phyloP scores from a whole-genome alignment of 2,329 filamentous ascomycete genomes.

The Trichoderma aggressivum region DNA sequence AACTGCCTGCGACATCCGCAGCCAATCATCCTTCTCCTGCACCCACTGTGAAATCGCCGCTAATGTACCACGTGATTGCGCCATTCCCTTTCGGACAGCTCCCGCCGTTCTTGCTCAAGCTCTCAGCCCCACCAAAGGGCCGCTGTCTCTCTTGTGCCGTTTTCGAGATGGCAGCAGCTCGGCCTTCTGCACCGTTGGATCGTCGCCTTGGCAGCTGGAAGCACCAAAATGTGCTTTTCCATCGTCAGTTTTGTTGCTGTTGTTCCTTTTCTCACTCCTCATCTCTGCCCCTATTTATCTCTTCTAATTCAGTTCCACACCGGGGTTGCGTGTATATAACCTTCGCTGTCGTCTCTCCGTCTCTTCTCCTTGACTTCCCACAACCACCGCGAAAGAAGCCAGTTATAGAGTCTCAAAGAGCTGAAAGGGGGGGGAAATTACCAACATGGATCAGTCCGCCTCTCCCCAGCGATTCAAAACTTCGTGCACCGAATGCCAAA shows the following conservation, averaged over 20 bases:
- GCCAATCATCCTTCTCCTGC: neutral
- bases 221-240: neutral
- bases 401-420: neutral
- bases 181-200: neutral
- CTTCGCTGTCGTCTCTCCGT: neutral
- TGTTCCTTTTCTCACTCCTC: neutral
- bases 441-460: neutral
- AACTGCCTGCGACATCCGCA: neutral
- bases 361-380: neutral
- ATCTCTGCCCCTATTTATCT: neutral
- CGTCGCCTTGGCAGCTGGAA: neutral
- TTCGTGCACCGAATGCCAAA: conserved; percentile 43
- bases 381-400: neutral
- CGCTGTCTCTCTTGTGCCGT: neutral
- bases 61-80: neutral
- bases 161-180: neutral
- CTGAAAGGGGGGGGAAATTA: neutral
- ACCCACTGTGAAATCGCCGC: neutral
- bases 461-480: neutral
- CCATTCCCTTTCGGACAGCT: neutral
- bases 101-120: neutral
- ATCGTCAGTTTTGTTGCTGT: neutral
- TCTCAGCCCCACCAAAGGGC: neutral
- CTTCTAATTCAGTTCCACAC: neutral
- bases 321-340: neutral